A percentile compares a stretch with the other conserved stretches of the same genome.
phyloP scores from a whole-genome alignment of 805 yeast species.

The Jamesozyma spencerorum region DNA sequence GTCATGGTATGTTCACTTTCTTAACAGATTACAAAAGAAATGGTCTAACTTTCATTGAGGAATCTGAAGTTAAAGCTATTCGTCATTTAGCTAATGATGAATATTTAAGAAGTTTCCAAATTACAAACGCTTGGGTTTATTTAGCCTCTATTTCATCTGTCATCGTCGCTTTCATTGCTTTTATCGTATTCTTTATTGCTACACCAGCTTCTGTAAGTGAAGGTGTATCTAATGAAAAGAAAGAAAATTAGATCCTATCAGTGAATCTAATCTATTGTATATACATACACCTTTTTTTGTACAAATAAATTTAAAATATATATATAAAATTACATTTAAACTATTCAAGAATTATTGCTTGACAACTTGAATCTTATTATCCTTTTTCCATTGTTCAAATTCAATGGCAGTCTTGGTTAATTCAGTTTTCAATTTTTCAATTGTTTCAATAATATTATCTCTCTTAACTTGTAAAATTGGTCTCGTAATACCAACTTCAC shows the following conservation, averaged over 20 bases:
- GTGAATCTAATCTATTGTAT: no score
- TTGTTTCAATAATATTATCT: conserved; percentile 33
- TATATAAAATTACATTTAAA: not conserved
- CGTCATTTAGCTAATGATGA: conserved; percentile 95
- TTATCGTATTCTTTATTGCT: conserved; percentile 51
- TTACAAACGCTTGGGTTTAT: conserved; percentile 89
- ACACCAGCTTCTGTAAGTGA: conserved; percentile 12
- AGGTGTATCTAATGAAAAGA: conserved; percentile 13
- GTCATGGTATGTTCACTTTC: conserved; percentile 93
- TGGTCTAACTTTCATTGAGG: conserved; percentile 62
- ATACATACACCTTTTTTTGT: no score
- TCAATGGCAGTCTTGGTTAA: conserved; percentile 24
- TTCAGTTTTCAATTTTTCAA: conserved; percentile 25
- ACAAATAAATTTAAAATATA: not conserved
- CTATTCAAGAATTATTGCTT: conserved; percentile 14
- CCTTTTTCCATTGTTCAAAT: conserved; percentile 30
- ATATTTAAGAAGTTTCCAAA: conserved; percentile 85
- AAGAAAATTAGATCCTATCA: conserved; percentile 12
- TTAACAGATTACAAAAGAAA: conserved; percentile 65
- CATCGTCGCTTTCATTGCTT: conserved; percentile 64
- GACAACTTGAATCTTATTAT: conserved; percentile 29
- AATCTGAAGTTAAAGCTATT: conserved; percentile 64
- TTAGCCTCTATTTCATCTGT: conserved; percentile 63
- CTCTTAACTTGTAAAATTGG: conserved; percentile 52
- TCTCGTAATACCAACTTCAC: conserved; percentile 66